Percentiles rank a stretch among this genome's conserved stretches.
These are phyloP conservation scores for Bromus sterilis DNA, from an alignment of 176 grass and related monocot genomes.

Conservation along the genomic window DNA sequence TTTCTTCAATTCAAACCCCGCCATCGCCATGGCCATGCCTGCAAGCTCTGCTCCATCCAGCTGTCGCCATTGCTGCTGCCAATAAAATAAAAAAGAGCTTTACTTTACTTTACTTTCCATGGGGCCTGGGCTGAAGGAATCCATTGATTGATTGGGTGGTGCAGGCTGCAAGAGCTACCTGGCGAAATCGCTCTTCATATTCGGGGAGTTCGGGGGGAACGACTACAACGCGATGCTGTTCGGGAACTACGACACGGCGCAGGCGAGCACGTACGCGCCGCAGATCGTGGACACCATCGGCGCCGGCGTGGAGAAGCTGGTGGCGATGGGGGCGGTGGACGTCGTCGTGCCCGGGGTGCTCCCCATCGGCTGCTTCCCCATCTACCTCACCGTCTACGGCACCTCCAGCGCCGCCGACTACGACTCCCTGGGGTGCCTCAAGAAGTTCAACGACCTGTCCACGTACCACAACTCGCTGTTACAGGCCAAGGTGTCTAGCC, in stretches of 20 bases:
- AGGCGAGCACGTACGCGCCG: conserved; percentile 45
- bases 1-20: not conserved
- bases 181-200: conserved; percentile 28
- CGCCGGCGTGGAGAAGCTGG: conserved; percentile 35
- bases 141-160: not conserved
- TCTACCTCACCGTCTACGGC: conserved; percentile 50
- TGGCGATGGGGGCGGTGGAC: conserved; percentile 50
- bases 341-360: conserved; percentile 46
- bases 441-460: conserved; percentile 53
- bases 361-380: conserved; percentile 66
- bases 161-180: conserved; percentile 50
- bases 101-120: not conserved
- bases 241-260: conserved; percentile 32
- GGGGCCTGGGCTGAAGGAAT: too few species aligned
- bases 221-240: conserved; percentile 74
- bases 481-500: not conserved
- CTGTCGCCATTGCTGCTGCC: not conserved
- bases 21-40: not conserved
- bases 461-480: conserved; percentile 42
- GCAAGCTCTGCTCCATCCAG: not conserved
- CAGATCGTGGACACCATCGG: conserved; percentile 32
- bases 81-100: not conserved
- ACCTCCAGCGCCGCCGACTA: conserved; percentile 36
- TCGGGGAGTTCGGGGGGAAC: conserved; percentile 70
- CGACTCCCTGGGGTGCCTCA: conserved; percentile 41